Evolutionary conservation across 805 yeast genomes (phyloP).

Genomic region (Vanderwaltozyma verrucispora): DNA sequence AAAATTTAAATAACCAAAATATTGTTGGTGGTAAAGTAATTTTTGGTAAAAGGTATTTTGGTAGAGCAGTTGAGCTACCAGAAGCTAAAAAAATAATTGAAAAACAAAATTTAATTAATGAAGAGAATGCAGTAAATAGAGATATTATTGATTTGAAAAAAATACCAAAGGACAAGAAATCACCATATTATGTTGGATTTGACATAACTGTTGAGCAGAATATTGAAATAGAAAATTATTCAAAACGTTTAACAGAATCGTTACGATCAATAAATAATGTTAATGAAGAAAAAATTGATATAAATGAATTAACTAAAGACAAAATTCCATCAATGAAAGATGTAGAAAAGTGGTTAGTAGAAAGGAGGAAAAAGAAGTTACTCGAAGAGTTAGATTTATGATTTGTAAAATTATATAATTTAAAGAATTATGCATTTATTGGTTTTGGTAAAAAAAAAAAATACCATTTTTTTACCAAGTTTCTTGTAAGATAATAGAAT

Average conservation of each 20-base stretch:
- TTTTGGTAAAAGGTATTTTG: conserved; percentile 64
- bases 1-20: background rate
- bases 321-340: conserved; percentile 30
- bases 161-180: conserved; percentile 5
- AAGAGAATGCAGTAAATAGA: conserved; percentile 6
- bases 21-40: conserved; percentile 22
- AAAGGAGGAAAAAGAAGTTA: conserved; percentile 35
- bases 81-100: conserved; percentile 48
- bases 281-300: background rate
- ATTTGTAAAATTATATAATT: no score
- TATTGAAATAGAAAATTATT: no score
- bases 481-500: no score
- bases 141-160: conserved; percentile 1
- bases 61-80: conserved; percentile 71
- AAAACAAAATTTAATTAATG: conserved; percentile 14
- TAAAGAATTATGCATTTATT: no score
- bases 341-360: conserved; percentile 38
- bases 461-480: no score
- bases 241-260: conserved; percentile 2
- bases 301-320: background rate
- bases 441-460: no score
- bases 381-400: conserved; percentile 20
- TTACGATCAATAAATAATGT: conserved; percentile 15
- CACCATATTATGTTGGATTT: background rate
- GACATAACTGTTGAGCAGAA: no score